A percentile compares a stretch with the other conserved stretches of the same genome.
Conservation (phyloP, 345 rosid species). For the Gossypium anomalum region DNA sequence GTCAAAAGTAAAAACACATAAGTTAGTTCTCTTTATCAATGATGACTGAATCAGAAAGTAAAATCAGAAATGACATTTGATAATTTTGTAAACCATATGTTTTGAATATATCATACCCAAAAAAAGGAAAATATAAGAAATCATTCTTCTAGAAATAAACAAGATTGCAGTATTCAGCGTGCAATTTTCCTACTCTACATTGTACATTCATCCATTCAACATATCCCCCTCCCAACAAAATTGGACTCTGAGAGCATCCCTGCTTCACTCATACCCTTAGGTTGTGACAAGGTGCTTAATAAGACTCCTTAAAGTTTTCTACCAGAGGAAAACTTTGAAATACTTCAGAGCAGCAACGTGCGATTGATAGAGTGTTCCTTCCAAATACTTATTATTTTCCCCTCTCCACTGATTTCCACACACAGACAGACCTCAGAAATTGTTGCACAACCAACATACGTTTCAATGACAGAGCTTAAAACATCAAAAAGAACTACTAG, state of each 20-base stretch:
- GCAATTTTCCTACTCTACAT: background rate
- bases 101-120: background rate
- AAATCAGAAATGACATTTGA: background rate
- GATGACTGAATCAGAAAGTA: background rate
- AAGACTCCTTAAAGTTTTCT: background rate
- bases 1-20: background rate
- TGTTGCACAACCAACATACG: background rate
- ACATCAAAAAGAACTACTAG: background rate
- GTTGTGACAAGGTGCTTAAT: background rate
- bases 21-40: background rate
- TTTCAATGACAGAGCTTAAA: background rate
- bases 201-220: background rate
- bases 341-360: background rate
- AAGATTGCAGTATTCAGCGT: background rate
- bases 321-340: background rate
- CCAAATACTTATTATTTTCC: background rate
- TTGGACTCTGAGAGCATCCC: background rate
- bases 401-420: too few relatives aligned
- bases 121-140: background rate
- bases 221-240: background rate
- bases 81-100: background rate
- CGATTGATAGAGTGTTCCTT: background rate
- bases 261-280: background rate
- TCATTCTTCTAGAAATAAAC: background rate
- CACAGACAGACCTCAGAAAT: background rate